Evolutionary conservation across 306 rosid genomes (phyloP).

Genomic region (Acacia confusa): DNA sequence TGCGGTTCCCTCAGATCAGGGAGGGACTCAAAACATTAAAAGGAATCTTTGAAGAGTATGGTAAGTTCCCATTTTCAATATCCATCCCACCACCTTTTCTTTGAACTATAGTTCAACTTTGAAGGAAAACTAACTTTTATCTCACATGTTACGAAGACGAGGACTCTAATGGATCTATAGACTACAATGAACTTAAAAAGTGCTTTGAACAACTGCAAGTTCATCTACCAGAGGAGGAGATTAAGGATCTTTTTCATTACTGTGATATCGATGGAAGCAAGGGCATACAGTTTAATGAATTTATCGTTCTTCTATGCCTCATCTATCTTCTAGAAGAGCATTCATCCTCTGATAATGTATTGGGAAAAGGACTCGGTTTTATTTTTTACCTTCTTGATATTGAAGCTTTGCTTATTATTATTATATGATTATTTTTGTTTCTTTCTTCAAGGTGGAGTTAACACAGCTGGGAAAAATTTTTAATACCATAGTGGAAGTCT

Average conservation of each 20-base stretch:
- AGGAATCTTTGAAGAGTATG: constrained; percentile 74
- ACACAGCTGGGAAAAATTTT: constrained; percentile 70
- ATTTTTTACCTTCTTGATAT: constrained; percentile 19
- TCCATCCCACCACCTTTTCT: background rate
- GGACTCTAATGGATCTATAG: constrained; percentile 80
- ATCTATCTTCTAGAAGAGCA: constrained; percentile 69
- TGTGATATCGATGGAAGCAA: constrained; percentile 86
- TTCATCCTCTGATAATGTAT: constrained; percentile 50
- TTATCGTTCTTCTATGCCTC: constrained; percentile 88
- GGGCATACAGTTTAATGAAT: constrained; percentile 84
- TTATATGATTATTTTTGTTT: constrained; percentile 28
- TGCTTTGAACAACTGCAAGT: constrained; percentile 67
- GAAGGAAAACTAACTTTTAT: constrained; percentile 18
- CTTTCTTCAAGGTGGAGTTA: constrained; percentile 57
- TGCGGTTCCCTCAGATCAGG: constrained; percentile 74
- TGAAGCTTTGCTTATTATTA: constrained; percentile 19
- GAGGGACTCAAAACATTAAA: constrained; percentile 60
- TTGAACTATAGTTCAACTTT: background rate
- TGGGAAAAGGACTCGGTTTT: constrained; percentile 18
- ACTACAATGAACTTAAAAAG: constrained; percentile 59
- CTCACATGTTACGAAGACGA: constrained; percentile 55
- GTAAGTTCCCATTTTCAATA: constrained; percentile 45
- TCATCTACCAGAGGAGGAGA: constrained; percentile 60
- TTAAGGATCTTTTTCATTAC: constrained; percentile 68
- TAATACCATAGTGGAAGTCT: constrained; percentile 64